phyloP scores from a whole-genome alignment of 2,329 filamentous ascomycete species.

The Microdochium trichocladiopsis region DNA sequence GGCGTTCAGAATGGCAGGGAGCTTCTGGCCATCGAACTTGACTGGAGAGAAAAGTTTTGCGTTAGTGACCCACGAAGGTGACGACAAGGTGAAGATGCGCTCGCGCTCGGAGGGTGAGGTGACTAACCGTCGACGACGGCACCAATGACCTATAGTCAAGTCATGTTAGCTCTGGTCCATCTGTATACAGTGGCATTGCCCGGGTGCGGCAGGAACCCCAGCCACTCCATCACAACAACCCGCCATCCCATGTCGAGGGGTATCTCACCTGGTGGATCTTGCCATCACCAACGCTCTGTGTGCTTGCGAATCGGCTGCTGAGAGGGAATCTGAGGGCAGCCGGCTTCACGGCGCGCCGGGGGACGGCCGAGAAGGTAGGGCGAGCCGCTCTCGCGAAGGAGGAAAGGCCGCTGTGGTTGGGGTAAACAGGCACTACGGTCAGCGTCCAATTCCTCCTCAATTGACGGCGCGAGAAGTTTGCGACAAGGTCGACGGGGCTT shows the following conservation, averaged over 20 bases:
- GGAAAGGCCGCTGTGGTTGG: slow-evolving; percentile 54
- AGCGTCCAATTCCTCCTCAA: slow-evolving; percentile 37
- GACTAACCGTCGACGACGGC: slow-evolving; percentile 93
- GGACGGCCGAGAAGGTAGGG: slow-evolving; percentile 50
- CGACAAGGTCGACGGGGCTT: background rate
- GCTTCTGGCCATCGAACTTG: slow-evolving; percentile 92
- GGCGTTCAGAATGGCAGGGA: slow-evolving; percentile 96
- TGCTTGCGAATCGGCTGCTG: slow-evolving; percentile 53
- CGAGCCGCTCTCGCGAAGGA: slow-evolving; percentile 56
- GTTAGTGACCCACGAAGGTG: slow-evolving; percentile 12
- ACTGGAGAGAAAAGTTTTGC: slow-evolving; percentile 47
- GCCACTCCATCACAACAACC: slow-evolving; percentile 2
- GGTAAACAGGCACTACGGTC: slow-evolving; percentile 22
- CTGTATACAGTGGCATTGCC: slow-evolving; percentile 2
- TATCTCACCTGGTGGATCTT: slow-evolving; percentile 61
- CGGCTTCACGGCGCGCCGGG: slow-evolving; percentile 52
- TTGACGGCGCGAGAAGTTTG: background rate
- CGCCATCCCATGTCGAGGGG: slow-evolving; percentile 6
- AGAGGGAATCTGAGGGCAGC: slow-evolving; percentile 46
- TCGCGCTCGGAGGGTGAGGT: background rate
- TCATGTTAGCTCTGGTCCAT: slow-evolving; percentile 24
- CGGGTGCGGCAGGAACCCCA: slow-evolving; percentile 1
- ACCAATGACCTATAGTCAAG: slow-evolving; percentile 82
- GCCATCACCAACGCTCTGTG: slow-evolving; percentile 50
- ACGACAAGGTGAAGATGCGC: background rate